Conservation (phyloP, 768 basidiomycete genomes). For the Pisolithus tinctorius region DNA sequence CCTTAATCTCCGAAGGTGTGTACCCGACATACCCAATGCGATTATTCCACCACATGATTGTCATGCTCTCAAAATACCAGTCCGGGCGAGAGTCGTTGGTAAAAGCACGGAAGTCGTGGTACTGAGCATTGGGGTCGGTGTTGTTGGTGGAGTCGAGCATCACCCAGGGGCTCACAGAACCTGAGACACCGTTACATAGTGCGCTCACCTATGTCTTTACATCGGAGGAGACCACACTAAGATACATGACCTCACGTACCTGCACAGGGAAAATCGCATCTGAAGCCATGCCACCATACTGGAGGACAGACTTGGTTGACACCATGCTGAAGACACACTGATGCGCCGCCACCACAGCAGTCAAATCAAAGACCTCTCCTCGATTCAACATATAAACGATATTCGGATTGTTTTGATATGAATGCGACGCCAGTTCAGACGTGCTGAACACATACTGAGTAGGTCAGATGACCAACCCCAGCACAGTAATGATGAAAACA, state of each 20-base stretch:
- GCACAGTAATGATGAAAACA: slow-evolving; percentile 86
- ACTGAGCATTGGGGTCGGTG: slow-evolving; percentile 67
- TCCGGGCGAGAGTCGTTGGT: slow-evolving; percentile 90
- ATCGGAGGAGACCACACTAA: background rate
- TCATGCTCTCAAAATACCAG: slow-evolving; percentile 98
- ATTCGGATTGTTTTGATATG: slow-evolving; percentile 52
- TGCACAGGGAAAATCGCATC: slow-evolving; percentile 91
- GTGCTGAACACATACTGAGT: slow-evolving; percentile 85
- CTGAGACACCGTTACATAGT: slow-evolving; percentile 81
- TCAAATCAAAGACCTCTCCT: slow-evolving; percentile 92
- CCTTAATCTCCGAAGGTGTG: slow-evolving; percentile 67
- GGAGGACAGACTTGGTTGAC: slow-evolving; percentile 62
- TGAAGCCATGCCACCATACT: slow-evolving; percentile 75
- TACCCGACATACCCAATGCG: slow-evolving; percentile 87
- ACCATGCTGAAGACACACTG: slow-evolving; percentile 64
- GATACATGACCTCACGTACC: slow-evolving; percentile 34
- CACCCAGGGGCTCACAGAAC: slow-evolving; percentile 80
- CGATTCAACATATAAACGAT: slow-evolving; percentile 79
- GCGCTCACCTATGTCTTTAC: slow-evolving; percentile 62
- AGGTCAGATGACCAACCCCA: slow-evolving; percentile 88
- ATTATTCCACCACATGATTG: slow-evolving; percentile 81
- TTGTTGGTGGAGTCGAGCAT: slow-evolving; percentile 70
- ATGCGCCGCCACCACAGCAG: slow-evolving; percentile 60
- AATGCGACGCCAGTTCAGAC: slow-evolving; percentile 70
- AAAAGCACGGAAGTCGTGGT: slow-evolving; percentile 93